A percentile compares a stretch with the other conserved stretches of the same genome.
Conservation (phyloP, 2,329 filamentous ascomycete genomes). For the Colletotrichum falcatum region DNA sequence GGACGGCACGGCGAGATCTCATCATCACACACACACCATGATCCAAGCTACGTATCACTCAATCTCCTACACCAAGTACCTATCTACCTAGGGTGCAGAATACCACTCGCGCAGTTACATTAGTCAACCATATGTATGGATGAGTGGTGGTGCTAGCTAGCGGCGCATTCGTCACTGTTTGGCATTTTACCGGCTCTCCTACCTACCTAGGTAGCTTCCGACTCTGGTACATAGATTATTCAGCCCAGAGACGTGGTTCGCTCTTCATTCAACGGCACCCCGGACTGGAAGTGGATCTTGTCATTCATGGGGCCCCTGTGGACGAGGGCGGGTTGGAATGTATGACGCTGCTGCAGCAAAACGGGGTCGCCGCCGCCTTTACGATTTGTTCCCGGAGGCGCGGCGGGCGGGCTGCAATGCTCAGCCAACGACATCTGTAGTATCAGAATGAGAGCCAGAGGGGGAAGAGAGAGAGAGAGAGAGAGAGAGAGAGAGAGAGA, state of each 20-base stretch:
- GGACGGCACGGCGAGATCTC: background rate
- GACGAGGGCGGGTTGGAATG: conserved; percentile 5
- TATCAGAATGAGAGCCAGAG: too few species aligned
- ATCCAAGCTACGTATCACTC: background rate
- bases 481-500: background rate
- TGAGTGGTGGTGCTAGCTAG: background rate
- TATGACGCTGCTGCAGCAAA: conserved; percentile 7
- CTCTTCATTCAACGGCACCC: conserved; percentile 1
- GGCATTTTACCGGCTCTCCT: background rate
- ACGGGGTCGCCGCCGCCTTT: background rate
- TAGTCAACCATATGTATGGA: conserved; percentile 23
- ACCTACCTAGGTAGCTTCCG: background rate
- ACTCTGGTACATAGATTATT: conserved; percentile 24
- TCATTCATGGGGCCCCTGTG: conserved; percentile 8
- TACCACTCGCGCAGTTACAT: background rate
- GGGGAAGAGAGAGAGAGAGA: too few species aligned
- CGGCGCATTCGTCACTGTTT: conserved; percentile 18
- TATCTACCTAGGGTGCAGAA: too few species aligned
- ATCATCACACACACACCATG: conserved; percentile 3
- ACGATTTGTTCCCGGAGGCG: background rate
- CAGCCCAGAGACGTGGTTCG: conserved; percentile 27
- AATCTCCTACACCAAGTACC: background rate
- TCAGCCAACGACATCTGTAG: background rate
- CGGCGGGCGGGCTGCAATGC: background rate
- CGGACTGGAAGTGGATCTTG: conserved; percentile 10